A percentile compares a stretch with the other conserved stretches of the same genome.
Conservation (phyloP, 2,329 filamentous ascomycete genomes). For the Penicillium sp. region DNA sequence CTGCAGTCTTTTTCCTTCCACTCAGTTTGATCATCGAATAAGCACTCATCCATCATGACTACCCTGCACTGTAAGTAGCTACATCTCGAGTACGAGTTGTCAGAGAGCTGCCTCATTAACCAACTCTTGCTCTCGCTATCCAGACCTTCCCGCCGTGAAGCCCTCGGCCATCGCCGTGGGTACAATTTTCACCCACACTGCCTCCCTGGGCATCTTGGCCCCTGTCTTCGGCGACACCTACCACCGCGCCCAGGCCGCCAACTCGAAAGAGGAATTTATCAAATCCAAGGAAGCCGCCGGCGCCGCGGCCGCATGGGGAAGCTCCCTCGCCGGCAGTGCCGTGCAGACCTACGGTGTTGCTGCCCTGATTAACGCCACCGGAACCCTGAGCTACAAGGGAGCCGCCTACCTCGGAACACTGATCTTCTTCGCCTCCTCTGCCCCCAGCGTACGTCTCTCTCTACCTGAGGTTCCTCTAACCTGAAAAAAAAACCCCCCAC, state of each 20-base stretch:
- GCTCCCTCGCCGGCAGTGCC: conserved; percentile 84
- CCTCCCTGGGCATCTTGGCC: conserved; percentile 83
- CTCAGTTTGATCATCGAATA: neutral
- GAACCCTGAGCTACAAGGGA: conserved; percentile 94
- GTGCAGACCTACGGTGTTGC: conserved; percentile 89
- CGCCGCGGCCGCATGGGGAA: conserved; percentile 87
- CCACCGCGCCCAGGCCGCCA: conserved; percentile 85
- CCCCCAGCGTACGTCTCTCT: conserved; percentile 72
- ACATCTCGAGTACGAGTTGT: neutral
- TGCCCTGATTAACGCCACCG: conserved; percentile 91
- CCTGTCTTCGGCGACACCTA: conserved; percentile 95
- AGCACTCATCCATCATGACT: conserved; percentile 54
- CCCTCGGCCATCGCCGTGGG: conserved; percentile 96
- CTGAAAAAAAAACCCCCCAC: neutral
- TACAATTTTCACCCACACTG: conserved; percentile 91
- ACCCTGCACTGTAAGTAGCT: conserved; percentile 61
- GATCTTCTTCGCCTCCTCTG: conserved; percentile 89
- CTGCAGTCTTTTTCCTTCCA: neutral
- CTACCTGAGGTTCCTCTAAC: neutral
- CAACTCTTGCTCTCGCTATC: neutral
- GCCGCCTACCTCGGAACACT: conserved; percentile 89
- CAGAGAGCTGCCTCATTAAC: neutral
- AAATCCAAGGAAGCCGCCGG: conserved; percentile 89
- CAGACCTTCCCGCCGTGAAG: conserved; percentile 83
- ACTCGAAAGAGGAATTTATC: conserved; percentile 96